Evolutionary conservation across 2,329 filamentous ascomycete species (phyloP).

Genomic region (Thermothelomyces thermophilus): DNA sequence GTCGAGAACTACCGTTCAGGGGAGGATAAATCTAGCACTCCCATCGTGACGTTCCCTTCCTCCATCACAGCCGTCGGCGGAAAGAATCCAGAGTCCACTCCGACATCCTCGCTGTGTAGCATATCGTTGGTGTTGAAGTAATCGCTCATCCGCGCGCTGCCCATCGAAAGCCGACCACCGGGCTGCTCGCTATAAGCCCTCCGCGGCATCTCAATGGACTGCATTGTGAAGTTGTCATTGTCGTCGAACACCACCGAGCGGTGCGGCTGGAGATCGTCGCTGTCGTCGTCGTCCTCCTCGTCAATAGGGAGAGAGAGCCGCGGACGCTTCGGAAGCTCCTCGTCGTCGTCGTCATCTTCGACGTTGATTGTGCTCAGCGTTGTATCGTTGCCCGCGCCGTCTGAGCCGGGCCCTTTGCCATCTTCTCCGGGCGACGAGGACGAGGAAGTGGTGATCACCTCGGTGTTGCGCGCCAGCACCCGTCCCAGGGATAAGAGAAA

Average conservation of each 20-base stretch:
- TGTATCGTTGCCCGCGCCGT: slow-evolving; percentile 15
- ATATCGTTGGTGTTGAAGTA: slow-evolving; percentile 35
- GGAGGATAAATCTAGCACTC: slow-evolving; percentile 36
- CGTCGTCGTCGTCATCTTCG: slow-evolving; percentile 22
- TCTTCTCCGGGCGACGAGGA: slow-evolving; percentile 37
- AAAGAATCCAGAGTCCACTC: slow-evolving; percentile 47
- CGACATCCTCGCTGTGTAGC: slow-evolving; percentile 35
- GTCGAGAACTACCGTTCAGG: slow-evolving; percentile 27
- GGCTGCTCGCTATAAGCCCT: slow-evolving; percentile 44
- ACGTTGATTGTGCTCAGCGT: slow-evolving; percentile 20
- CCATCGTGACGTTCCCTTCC: slow-evolving; percentile 33
- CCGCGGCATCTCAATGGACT: slow-evolving; percentile 55
- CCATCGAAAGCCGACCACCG: slow-evolving; percentile 42
- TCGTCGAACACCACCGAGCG: slow-evolving; percentile 50
- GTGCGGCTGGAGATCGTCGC: slow-evolving; percentile 49
- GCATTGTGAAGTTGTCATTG: slow-evolving; percentile 52
- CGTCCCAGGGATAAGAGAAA: slow-evolving; percentile 48
- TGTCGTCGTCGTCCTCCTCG: slow-evolving; percentile 40
- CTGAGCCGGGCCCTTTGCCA: slow-evolving; percentile 2
- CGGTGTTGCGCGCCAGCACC: slow-evolving; percentile 44
- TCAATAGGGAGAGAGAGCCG: slow-evolving; percentile 27
- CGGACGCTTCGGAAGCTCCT: slow-evolving; percentile 24
- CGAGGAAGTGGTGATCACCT: slow-evolving; percentile 41
- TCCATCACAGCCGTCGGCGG: slow-evolving; percentile 40
- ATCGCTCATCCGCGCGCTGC: slow-evolving; percentile 52